phyloP scores from a whole-genome alignment of 495 filamentous ascomycete genomes.

The Talaromyces thailandensis region DNA sequence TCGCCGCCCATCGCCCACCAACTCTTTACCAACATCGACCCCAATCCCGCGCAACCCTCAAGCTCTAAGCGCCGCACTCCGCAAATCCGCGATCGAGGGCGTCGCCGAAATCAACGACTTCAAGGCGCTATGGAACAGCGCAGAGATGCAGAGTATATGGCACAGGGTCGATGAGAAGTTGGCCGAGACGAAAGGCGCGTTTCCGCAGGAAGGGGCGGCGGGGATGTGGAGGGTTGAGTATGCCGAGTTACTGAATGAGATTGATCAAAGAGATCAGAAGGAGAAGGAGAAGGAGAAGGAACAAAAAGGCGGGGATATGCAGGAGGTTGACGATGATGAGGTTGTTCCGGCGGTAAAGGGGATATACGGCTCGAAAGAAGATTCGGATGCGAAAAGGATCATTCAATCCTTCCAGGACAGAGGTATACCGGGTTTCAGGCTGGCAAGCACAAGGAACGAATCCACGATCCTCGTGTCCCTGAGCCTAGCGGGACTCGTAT shows the following conservation, averaged over 20 bases:
- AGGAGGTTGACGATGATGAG: not conserved
- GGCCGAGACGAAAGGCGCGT: conserved; percentile 24
- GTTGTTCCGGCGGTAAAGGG: not conserved
- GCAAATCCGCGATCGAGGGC: conserved; percentile 17
- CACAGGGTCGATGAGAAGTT: conserved; percentile 22
- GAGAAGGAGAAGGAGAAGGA: conserved; percentile 20
- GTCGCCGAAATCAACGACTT: conserved; percentile 24
- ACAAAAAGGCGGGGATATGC: conserved; percentile 7
- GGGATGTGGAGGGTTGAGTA: conserved; percentile 37
- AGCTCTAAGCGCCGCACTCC: conserved; percentile 17
- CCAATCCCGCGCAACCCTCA: conserved; percentile 20
- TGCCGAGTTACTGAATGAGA: conserved; percentile 22
- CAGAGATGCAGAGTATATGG: conserved; percentile 31
- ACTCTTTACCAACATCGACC: conserved; percentile 4
- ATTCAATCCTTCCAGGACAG: conserved; percentile 22
- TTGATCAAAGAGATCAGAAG: conserved; percentile 17
- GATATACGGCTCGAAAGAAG: not conserved
- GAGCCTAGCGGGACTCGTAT: conserved; percentile 25
- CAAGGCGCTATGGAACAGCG: conserved; percentile 25
- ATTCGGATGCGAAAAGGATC: conserved; percentile 10
- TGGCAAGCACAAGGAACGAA: conserved; percentile 16
- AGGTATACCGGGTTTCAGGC: conserved; percentile 20
- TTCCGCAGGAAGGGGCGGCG: conserved; percentile 22
- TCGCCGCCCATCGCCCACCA: not conserved
- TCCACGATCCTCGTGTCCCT: conserved; percentile 21